Percentiles rank a stretch among this genome's conserved stretches.
phyloP scores from a whole-genome alignment of 139 green algal genomes.

The Cymbomonas tetramitiformis region DNA sequence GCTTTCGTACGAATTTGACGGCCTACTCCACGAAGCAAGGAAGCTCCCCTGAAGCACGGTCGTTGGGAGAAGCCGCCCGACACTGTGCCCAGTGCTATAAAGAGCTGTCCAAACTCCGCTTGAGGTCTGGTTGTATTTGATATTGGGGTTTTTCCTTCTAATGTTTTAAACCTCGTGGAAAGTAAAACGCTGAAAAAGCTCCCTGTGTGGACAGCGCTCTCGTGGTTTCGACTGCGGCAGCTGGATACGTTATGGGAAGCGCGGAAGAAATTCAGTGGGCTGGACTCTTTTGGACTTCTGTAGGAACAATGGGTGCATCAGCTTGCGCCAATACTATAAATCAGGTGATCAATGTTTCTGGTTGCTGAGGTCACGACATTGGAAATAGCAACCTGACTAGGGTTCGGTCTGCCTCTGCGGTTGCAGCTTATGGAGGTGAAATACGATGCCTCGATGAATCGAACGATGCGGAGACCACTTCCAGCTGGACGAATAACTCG shows the following conservation, averaged over 20 bases:
- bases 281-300: constrained; percentile 53
- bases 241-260: constrained; percentile 72
- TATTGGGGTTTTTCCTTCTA: too few relatives aligned
- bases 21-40: too few relatives aligned
- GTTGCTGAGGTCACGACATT: too few relatives aligned
- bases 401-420: not conserved
- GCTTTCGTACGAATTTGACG: too few relatives aligned
- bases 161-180: too few relatives aligned
- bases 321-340: constrained; percentile 89
- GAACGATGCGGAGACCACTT: constrained; percentile 77
- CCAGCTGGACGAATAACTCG: constrained; percentile 56
- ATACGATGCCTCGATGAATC: constrained; percentile 68
- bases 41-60: too few relatives aligned
- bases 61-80: too few relatives aligned
- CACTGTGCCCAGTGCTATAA: too few relatives aligned
- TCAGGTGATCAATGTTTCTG: constrained; percentile 54
- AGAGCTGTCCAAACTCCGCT: too few relatives aligned
- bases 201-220: too few relatives aligned
- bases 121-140: too few relatives aligned
- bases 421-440: constrained; percentile 53
- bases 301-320: constrained; percentile 71
- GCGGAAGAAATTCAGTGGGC: constrained; percentile 48
- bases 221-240: constrained; percentile 68
- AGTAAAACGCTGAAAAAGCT: too few relatives aligned
- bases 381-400: not conserved